phyloP scores from a whole-genome alignment of 106 monocot species.

The Cymbidium sinense region DNA sequence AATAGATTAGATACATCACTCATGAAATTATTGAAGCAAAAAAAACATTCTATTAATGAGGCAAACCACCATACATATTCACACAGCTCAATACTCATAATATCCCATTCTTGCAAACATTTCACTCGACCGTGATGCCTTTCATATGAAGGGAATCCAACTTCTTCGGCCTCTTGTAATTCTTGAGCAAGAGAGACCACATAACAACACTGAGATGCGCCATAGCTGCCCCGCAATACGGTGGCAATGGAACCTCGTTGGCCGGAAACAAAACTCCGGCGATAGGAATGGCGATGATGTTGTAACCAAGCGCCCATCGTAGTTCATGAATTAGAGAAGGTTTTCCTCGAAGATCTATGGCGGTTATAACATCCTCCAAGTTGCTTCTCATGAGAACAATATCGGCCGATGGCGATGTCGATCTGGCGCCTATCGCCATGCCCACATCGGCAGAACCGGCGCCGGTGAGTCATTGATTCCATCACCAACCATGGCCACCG shows the following conservation, averaged over 20 bases:
- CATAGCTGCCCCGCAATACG: slow-evolving; percentile 87
- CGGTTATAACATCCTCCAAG: slow-evolving; percentile 32
- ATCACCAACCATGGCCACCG: slow-evolving; percentile 95
- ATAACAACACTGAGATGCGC: slow-evolving; percentile 90
- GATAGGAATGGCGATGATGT: slow-evolving; percentile 83
- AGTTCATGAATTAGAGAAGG: slow-evolving; percentile 76
- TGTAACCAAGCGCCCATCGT: slow-evolving; percentile 69
- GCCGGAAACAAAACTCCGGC: slow-evolving; percentile 77
- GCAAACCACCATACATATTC: no score
- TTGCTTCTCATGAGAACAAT: slow-evolving; percentile 95
- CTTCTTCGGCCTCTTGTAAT: no score
- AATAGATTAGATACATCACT: no score
- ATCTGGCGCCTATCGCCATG: slow-evolving; percentile 64
- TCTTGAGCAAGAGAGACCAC: no score
- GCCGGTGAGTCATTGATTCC: slow-evolving; percentile 93
- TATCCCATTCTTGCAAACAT: no score
- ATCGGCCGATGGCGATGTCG: slow-evolving; percentile 88
- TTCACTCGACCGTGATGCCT: no score
- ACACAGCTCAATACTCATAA: no score
- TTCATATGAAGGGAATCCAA: no score
- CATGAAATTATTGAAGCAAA: no score
- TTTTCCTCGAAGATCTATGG: slow-evolving; percentile 9
- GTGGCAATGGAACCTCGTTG: slow-evolving; percentile 55
- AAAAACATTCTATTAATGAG: no score
- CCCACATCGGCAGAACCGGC: slow-evolving; percentile 85